Base-by-base conservation (phyloP, 257 asterid genomes). In the Mentha longifolia region DNA sequence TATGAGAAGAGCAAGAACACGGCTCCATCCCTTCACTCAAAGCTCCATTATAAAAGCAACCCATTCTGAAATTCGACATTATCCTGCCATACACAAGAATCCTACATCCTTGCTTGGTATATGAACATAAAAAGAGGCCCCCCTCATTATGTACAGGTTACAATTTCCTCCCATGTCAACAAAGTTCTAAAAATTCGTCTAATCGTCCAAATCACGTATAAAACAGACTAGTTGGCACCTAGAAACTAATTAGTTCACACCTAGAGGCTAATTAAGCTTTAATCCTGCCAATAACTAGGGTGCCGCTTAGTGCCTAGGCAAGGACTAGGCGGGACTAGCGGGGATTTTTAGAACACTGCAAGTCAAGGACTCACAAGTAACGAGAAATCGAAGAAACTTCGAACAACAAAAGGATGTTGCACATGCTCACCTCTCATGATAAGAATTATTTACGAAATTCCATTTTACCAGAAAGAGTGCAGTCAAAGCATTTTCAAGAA, bases 1-100 rank as follows among this genome's bases (percentile, higher is more conserved):
- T 75, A 75, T 65, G 81, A 78, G 77, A 78, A 78, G 68, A 5
- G 72, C 81, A 60, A 67, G 67, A 72, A 65, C 13, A 52, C 15
- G 7, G 39, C 14, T 58, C 69, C 39, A 8, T 59, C 67, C 31
- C 85, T 70, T 73, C 77, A 80, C 82, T 77, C 69, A 76, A 77
- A 43, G 76, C 79, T 72, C 83, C 86, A 68, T 2, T 14, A 15
- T 0, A 45, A 63, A 35, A 35, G 31, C 1, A n/a, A 56, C 0
- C 9, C 3, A 50, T 69, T 50, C 8, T 16, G 7, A 66, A 66
- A 49, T 7, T 7, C 2, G 41, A 35, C 20, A 39, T 42, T 42
- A 51, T 39, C 65, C 52, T 15, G 4, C 22, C 61, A 22, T 46
- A 52, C 62, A 13, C 39, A 55, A 6, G 43, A 14, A 5, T 54